phyloP scores from a whole-genome alignment of 768 basidiomycete genomes.

The Sistotremastrum suecicum region DNA sequence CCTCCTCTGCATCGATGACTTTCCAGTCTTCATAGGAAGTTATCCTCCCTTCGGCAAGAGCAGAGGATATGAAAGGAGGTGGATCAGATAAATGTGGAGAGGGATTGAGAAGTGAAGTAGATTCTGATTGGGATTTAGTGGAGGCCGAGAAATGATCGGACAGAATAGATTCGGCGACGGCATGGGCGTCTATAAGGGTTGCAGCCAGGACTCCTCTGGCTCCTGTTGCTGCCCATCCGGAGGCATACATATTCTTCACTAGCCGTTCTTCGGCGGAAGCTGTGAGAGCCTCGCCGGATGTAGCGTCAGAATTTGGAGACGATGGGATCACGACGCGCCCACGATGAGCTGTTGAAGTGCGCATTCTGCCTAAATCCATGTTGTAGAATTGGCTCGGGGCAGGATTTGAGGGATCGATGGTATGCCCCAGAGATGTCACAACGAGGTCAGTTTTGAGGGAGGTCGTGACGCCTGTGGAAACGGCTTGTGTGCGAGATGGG shows the following conservation, averaged over 20 bases:
- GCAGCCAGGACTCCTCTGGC: conserved; percentile 84
- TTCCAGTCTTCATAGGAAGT: conserved; percentile 66
- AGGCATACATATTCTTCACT: conserved; percentile 61
- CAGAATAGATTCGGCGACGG: conserved; percentile 57
- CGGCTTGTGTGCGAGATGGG: conserved; percentile 27
- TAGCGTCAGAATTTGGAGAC: conserved; percentile 14
- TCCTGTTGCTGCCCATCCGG: conserved; percentile 88
- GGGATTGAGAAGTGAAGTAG: not conserved
- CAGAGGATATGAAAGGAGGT: not conserved
- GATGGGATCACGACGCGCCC: conserved; percentile 29
- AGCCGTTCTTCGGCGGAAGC: conserved; percentile 12
- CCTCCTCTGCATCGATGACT: conserved; percentile 58
- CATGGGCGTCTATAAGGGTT: conserved; percentile 88
- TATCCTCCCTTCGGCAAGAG: conserved; percentile 22
- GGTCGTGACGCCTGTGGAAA: conserved; percentile 42
- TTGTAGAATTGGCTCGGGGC: conserved; percentile 40
- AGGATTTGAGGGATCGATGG: conserved; percentile 36
- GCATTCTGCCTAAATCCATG: conserved; percentile 37
- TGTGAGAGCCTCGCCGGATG: conserved; percentile 18
- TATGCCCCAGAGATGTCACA: conserved; percentile 80
- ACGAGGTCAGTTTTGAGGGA: conserved; percentile 57
- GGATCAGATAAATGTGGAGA: not conserved
- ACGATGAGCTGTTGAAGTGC: conserved; percentile 20
- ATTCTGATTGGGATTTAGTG: not conserved
- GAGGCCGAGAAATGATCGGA: conserved; percentile 30